Base-by-base conservation (phyloP, 371 early-diverging fungal genomes). In the Rhizopus delemar region DNA sequence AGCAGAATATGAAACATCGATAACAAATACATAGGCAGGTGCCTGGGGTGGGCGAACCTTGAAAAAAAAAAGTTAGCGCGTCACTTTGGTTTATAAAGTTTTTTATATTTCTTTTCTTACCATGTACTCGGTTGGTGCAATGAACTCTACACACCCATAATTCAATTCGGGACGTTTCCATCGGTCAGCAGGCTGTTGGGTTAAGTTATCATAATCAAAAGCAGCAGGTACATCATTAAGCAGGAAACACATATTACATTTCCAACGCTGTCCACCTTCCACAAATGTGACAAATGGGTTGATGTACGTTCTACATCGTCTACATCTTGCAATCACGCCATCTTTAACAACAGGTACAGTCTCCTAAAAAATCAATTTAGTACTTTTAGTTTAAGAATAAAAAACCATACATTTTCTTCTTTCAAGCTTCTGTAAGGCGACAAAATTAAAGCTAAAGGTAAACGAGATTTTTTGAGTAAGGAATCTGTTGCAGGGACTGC, bases 201-300 rank as follows among this genome's bases (percentile, higher is more conserved):
- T 88, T 31, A 87, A 83, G 35, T 87, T 62, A 65, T 97, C 96
- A 75, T 90, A 96, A 63, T 95, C 96, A 71, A 94, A 95, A 38
- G 90, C 89, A 34, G 86, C 75, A 22, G 96, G 95, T 11, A 93
- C 90, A 71, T 96, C 96, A 62, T 97, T 97, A 55, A 86, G 77
- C 16, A 94, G 71, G 66, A 83, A 89, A 74, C 98, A 98, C 83
- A 97, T 82, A 72, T 97, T 97, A 74, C 98, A 98, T 70, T 90
- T 90, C 98, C 97, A 98, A 41, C 93, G 85, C 41, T 90, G 89
- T 16, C 94, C 95, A 45, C 93, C 93, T 63, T 96, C 96, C 0
- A 93, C 87, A 81, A 94, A 96, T 46, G 86, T 87, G 7, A 96
- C 90, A 75, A 89, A 98, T 6, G 97, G 97, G 66, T 97, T 97